Evolutionary conservation across 1,139 yeast genomes (phyloP).

Genomic region (Pichia sp.): DNA sequence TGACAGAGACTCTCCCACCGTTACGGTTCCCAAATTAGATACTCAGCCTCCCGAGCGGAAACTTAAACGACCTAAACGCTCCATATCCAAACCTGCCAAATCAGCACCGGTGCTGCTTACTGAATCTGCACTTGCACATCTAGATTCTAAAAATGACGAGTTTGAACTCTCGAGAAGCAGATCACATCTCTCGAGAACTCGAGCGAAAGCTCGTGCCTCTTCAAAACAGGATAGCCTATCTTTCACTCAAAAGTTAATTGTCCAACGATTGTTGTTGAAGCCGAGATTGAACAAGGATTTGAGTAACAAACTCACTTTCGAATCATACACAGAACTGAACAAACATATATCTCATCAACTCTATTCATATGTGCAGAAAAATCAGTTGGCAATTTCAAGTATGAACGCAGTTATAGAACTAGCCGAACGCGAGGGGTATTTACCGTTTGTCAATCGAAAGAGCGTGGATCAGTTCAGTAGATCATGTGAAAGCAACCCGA

Average conservation of each 20-base stretch:
- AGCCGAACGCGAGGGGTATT: slow-evolving; percentile 18
- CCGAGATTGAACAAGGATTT: slow-evolving; percentile 23
- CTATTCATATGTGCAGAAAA: slow-evolving; percentile 20
- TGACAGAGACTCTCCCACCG: not conserved
- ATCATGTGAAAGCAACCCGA: slow-evolving; percentile 3
- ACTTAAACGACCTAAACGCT: slow-evolving; percentile 14
- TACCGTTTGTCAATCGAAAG: slow-evolving; percentile 15
- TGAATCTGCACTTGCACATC: slow-evolving; percentile 23
- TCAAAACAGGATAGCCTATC: slow-evolving; percentile 1
- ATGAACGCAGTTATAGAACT: slow-evolving; percentile 19
- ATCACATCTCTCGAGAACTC: not conserved
- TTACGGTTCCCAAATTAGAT: not conserved
- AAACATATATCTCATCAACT: slow-evolving; percentile 28
- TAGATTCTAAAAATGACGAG: slow-evolving; percentile 12
- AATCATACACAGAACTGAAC: slow-evolving; percentile 29
- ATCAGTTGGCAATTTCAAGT: slow-evolving; percentile 11
- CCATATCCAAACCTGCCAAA: not conserved
- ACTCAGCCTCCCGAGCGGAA: not conserved
- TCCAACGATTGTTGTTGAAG: slow-evolving; percentile 31
- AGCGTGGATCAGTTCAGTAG: slow-evolving; percentile 13
- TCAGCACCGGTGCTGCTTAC: slow-evolving; percentile 18
- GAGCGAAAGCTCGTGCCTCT: not conserved
- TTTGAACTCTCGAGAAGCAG: not conserved
- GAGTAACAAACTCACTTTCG: slow-evolving; percentile 14
- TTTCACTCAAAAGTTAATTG: slow-evolving; percentile 28